Base-by-base conservation (phyloP, 371 early-diverging fungal species). In the Haplosporangium sp. region DNA sequence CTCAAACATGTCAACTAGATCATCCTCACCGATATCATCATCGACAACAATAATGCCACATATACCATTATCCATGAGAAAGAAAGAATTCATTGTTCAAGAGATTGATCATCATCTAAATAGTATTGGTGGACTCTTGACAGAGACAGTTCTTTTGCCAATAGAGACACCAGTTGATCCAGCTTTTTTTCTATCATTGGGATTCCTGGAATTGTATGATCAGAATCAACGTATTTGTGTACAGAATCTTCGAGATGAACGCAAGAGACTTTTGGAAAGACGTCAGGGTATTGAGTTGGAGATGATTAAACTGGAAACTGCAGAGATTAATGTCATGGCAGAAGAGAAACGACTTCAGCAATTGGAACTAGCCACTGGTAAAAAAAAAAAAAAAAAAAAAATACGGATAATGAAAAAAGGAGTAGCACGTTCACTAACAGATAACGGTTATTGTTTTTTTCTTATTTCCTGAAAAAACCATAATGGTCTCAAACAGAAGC, bases 221-320 rank as follows among this genome's bases (percentile, higher is more conserved):
- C 69, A 69, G 4, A 45, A 62, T 13, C 62, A 52, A 6, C 45
- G 19, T 1, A 9, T n/a, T 15, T 61, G 69, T 55, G 56, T 37
- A 0, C 56, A 61, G 35, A 61, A 34, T 20, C 44, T 69, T n/a
- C 19, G 69, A 17, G 62, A 69, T 0, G 69, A 69, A 35, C 62
- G 69, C 19, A 61, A 42, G 6, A 10, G 69, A 6, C 53, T 69
- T 10, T 5, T 69, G 37, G 69, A 69, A 34, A 48, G 55, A n/a
- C 35, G 69, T 0, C 55, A 56, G 37, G 69, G 35, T 6, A 40
- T 69, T 1, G 69, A 69, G 37, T 17, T 69, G 10, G 69, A 69
- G 56, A 34, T 52, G n/a, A 69, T 69, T 61, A 69, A 52, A 62
- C 69, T 62, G 55, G 69, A 69, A 34, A 69, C 69, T 53, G 56